Conservation (phyloP, 257 asterid genomes). For the Gentiana dahurica region DNA sequence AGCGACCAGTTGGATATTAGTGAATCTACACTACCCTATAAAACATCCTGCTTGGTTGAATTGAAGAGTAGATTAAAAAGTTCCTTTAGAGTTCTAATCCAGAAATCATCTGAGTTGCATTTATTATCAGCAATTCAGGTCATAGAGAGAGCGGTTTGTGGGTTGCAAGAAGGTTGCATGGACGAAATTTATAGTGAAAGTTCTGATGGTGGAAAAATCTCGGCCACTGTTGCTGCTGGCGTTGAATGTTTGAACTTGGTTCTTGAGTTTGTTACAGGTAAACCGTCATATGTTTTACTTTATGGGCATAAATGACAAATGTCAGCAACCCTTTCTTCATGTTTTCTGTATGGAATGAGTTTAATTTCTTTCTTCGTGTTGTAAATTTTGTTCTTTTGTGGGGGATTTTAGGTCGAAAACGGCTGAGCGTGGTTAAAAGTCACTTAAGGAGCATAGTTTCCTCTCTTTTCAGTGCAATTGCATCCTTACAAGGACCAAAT, state of each 20-base stretch:
- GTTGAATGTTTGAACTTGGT: conserved; percentile 67
- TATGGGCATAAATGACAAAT: not conserved
- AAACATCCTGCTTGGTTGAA: conserved; percentile 35
- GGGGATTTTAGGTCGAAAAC: conserved; percentile 52
- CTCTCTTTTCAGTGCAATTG: conserved; percentile 61
- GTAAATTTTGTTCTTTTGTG: conserved; percentile 6
- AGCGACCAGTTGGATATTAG: conserved; percentile 18
- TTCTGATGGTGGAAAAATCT: conserved; percentile 57
- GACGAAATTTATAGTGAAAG: conserved; percentile 51
- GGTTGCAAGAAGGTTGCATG: conserved; percentile 51
- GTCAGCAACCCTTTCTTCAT: no score
- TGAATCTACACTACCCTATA: conserved; percentile 16
- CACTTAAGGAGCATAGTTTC: conserved; percentile 64
- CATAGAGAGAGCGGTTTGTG: conserved; percentile 88
- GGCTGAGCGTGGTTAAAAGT: conserved; percentile 41
- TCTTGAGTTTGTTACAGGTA: conserved; percentile 76
- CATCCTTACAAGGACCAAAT: conserved; percentile 69
- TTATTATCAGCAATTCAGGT: conserved; percentile 52
- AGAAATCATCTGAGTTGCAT: conserved; percentile 60
- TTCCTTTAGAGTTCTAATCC: conserved; percentile 50
- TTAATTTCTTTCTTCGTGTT: not conserved
- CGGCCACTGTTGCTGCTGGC: conserved; percentile 73
- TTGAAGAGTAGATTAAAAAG: conserved; percentile 48
- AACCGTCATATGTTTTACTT: not conserved
- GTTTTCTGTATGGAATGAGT: no score